Conservation (phyloP, 768 basidiomycete species). For the Psilocybe cubensis region DNA sequence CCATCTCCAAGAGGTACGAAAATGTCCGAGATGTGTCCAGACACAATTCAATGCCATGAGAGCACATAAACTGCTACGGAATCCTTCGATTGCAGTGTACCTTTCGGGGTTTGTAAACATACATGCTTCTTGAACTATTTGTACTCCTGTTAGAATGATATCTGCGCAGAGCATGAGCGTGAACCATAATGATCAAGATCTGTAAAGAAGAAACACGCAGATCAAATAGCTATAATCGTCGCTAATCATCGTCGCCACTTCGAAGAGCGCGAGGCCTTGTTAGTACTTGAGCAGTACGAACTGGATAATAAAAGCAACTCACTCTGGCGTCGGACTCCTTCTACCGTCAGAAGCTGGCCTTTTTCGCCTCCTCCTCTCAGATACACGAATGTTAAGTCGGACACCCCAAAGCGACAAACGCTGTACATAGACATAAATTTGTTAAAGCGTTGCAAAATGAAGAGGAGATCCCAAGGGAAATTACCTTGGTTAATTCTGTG, state of each 20-base stretch:
- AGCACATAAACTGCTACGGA: not conserved
- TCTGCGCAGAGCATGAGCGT: too few species aligned
- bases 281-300: not conserved
- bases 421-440: slow-evolving; percentile 7
- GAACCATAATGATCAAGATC: too few species aligned
- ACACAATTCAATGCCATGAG: too few species aligned
- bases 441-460: not conserved
- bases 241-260: not conserved
- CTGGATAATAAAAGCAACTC: not conserved
- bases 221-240: not conserved
- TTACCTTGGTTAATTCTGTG: slow-evolving; percentile 69
- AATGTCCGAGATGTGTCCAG: too few species aligned
- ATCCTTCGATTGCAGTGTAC: not conserved
- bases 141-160: not conserved
- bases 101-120: not conserved
- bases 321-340: slow-evolving; percentile 16
- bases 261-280: not conserved
- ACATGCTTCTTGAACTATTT: not conserved
- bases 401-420: slow-evolving; percentile 31
- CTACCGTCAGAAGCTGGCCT: slow-evolving; percentile 7
- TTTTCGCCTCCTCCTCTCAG: slow-evolving; percentile 27
- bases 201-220: too few species aligned
- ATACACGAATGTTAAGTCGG: slow-evolving; percentile 29
- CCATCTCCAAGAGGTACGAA: too few species aligned
- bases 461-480: slow-evolving; percentile 6